phyloP scores from a whole-genome alignment of 2,329 filamentous ascomycete species.

The Nemania abortiva region DNA sequence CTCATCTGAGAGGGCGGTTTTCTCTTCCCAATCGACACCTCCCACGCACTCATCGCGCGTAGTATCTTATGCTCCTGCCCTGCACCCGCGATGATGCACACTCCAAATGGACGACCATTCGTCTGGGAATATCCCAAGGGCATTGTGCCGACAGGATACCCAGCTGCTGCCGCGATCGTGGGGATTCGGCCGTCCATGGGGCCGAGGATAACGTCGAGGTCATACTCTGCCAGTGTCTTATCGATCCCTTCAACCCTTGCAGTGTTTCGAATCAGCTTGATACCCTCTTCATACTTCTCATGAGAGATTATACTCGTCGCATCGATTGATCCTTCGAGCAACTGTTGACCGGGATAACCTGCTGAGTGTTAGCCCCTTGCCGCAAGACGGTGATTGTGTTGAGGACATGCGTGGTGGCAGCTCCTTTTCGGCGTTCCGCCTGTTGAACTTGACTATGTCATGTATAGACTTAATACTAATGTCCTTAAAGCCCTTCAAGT shows the following conservation, averaged over 20 bases:
- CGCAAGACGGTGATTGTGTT: no score
- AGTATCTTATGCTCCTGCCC: slow-evolving; percentile 7
- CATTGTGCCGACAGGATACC: slow-evolving; percentile 21
- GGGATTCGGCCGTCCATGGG: slow-evolving; percentile 3
- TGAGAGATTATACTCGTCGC: no score
- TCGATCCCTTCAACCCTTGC: not conserved
- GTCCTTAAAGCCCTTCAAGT: no score
- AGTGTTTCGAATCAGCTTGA: not conserved
- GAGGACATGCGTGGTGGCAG: no score
- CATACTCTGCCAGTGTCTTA: not conserved
- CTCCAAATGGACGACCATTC: slow-evolving; percentile 14
- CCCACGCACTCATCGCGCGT: slow-evolving; percentile 14
- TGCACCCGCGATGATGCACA: not conserved
- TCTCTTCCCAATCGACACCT: not conserved
- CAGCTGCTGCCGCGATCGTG: slow-evolving; percentile 12
- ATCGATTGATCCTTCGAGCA: no score
- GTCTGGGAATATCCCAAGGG: slow-evolving; percentile 6
- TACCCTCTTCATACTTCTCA: no score
- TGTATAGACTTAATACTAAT: no score
- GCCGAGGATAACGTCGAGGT: slow-evolving; percentile 3
- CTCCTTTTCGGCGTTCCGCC: no score
- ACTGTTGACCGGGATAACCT: no score
- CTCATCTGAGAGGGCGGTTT: slow-evolving; percentile 3
- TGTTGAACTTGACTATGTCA: no score
- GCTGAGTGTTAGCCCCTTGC: no score